Evolutionary conservation across 2,329 filamentous ascomycete species (phyloP).

Genomic region (Ascosphaera acerosa): DNA sequence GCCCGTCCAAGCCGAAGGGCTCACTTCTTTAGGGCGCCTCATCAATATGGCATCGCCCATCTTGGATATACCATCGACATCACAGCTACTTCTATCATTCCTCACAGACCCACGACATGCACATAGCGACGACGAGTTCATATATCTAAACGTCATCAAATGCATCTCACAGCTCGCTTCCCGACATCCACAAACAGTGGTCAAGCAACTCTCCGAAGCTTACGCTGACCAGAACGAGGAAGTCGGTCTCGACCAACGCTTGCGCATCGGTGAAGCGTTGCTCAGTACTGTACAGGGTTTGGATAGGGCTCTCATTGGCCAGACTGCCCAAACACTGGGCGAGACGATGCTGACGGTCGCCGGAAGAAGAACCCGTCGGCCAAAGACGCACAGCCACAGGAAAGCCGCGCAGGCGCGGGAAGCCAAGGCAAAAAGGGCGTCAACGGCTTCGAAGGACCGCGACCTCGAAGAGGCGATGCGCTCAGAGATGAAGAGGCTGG

Average conservation of each 20-base stretch:
- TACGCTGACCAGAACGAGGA: constrained; percentile 17
- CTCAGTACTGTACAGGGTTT: constrained; percentile 18
- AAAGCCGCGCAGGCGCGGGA: constrained; percentile 10
- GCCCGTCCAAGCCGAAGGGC: constrained; percentile 20
- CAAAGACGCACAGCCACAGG: constrained; percentile 12
- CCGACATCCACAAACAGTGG: constrained; percentile 17
- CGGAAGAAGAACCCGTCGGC: constrained; percentile 15
- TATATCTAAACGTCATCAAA: constrained; percentile 20
- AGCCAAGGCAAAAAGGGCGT: constrained; percentile 9
- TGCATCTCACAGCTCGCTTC: constrained; percentile 17
- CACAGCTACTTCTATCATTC: constrained; percentile 16
- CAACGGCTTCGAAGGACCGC: too few relatives aligned
- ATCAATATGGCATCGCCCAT: constrained; percentile 18
- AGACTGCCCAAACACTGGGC: constrained; percentile 14
- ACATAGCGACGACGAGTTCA: constrained; percentile 16
- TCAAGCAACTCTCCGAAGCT: constrained; percentile 16
- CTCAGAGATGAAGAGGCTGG: constrained; percentile 7
- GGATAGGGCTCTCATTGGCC: constrained; percentile 14
- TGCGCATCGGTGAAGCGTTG: constrained; percentile 18
- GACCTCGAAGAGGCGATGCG: constrained; percentile 7
- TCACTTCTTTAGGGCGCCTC: constrained; percentile 16
- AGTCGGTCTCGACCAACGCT: constrained; percentile 15
- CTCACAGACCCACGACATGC: constrained; percentile 7
- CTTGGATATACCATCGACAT: constrained; percentile 19
- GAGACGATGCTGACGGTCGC: constrained; percentile 17